Evolutionary conservation across 1,284 basidiomycete species (phyloP), one percentile per base, ranked within the genome.

Genomic region (Inonotus hispidus): DNA sequence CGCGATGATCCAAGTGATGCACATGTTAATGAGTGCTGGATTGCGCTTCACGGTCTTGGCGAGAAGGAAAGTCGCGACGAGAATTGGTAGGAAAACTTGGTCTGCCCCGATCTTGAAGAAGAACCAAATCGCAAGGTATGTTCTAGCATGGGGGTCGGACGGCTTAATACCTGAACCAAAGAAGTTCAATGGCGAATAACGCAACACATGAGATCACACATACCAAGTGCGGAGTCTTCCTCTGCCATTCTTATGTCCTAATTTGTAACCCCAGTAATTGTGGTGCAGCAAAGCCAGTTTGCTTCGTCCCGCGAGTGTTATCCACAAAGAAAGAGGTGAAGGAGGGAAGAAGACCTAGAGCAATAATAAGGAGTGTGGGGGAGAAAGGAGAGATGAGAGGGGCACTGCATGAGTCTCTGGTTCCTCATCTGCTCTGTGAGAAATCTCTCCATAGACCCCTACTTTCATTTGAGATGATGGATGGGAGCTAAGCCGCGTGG

Each of bases 71-170:
- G 79, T 83, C n/a, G 73, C 66, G 41, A 82, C 70, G 46, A 83
- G 74, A 23, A 81, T 66, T 5, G 80, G 79, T 11, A 84, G 71
- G 41, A 78, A 73, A 45, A 82, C 68, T 56, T 83, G 78, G 7
- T 77, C 77, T 23, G 77, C 82, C 61, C 73, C 68, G 25, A 82
- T 72, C 63, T 82, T 77, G 45, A 84, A 73, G 58, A 74, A 71
- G 46, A 82, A 72, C 70, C 74, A 83, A 16, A 71, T 62, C 14
- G 70, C 45, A 27, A 61, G 60, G 35, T 56, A 41, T 27, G 25
- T 39, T 10, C 25, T 45, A 13, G 59, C 52, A 19, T 38, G 38
- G 35, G 59, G 59, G 37, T 60, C 59, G 16, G 52, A 25, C 37
- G 53, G 52, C 32, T 60, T 55, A 37, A 60, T 60, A n/a, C 59